Evolutionary conservation across 345 rosid genomes (phyloP).

Genomic region (Noccaea bulbosa): DNA sequence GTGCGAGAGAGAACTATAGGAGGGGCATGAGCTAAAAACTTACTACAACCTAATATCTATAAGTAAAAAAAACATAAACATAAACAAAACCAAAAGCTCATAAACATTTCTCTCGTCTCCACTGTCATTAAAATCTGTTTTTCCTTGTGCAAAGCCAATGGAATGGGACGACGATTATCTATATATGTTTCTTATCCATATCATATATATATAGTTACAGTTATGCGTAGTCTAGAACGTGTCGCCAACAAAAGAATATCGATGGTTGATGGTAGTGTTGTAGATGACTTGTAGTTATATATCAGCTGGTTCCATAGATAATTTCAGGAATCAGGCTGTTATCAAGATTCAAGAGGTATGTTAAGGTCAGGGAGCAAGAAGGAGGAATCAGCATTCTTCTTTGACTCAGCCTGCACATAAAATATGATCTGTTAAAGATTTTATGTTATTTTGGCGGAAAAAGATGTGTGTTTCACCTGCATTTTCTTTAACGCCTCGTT

Average conservation of each 20-base stretch:
- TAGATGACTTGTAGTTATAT: neutral
- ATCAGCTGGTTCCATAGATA: constrained; percentile 42
- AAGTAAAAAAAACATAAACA: neutral
- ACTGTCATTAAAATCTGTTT: constrained; percentile 4
- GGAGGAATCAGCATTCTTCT: constrained; percentile 35
- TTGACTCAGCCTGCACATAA: constrained; percentile 37
- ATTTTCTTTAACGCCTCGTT: constrained; percentile 67
- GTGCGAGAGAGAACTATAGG: neutral
- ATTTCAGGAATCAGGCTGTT: constrained; percentile 37
- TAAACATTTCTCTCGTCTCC: constrained; percentile 15
- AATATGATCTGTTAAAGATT: constrained; percentile 22
- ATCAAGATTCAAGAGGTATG: constrained; percentile 58
- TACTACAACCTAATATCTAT: constrained; percentile 27
- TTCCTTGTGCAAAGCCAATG: constrained; percentile 25
- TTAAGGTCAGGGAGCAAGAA: constrained; percentile 74
- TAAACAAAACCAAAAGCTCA: neutral
- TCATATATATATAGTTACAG: constrained; percentile 33
- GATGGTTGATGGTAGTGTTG: constrained; percentile 19
- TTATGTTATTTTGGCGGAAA: neutral
- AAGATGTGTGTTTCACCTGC: constrained; percentile 48
- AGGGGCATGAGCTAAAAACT: constrained; percentile 20
- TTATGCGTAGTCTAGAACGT: constrained; percentile 32
- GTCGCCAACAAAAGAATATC: constrained; percentile 36
- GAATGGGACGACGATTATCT: constrained; percentile 19
- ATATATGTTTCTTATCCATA: constrained; percentile 28